Conservation (phyloP, 495 filamentous ascomycete species). For the Aspergillus incahuasiensis region DNA sequence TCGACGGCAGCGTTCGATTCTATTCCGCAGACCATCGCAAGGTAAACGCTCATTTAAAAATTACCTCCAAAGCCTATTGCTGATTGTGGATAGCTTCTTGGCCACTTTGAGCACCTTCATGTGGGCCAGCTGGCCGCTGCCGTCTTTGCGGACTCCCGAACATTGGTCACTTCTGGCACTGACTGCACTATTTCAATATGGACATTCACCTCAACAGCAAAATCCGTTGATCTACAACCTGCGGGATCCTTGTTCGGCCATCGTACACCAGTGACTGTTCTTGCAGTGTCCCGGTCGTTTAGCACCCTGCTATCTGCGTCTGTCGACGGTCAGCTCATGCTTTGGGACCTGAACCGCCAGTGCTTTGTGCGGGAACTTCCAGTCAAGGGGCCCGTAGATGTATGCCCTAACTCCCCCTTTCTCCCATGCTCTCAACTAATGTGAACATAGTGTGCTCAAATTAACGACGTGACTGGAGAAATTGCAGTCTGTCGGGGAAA, state of each 20-base stretch:
- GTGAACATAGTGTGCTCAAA: slow-evolving; percentile 55
- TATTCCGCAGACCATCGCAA: slow-evolving; percentile 74
- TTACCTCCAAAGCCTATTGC: background rate
- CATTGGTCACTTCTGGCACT: slow-evolving; percentile 81
- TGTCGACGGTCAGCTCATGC: slow-evolving; percentile 71
- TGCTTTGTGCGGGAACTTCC: slow-evolving; percentile 78
- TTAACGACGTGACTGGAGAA: slow-evolving; percentile 86
- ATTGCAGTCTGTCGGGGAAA: slow-evolving; percentile 78
- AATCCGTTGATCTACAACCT: slow-evolving; percentile 75
- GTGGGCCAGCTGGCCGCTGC: slow-evolving; percentile 78
- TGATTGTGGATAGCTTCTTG: slow-evolving; percentile 47
- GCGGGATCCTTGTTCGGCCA: slow-evolving; percentile 84
- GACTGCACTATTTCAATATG: slow-evolving; percentile 89
- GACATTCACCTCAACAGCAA: slow-evolving; percentile 57
- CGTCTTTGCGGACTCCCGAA: slow-evolving; percentile 81
- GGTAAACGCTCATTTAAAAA: slow-evolving; percentile 23
- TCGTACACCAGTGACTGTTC: slow-evolving; percentile 68
- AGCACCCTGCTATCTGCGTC: slow-evolving; percentile 79
- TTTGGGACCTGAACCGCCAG: slow-evolving; percentile 91
- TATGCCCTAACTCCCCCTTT: slow-evolving; percentile 20
- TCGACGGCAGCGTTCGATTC: slow-evolving; percentile 88
- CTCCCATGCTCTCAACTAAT: background rate
- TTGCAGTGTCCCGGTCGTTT: slow-evolving; percentile 83
- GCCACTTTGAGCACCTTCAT: slow-evolving; percentile 90
- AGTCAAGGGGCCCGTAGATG: slow-evolving; percentile 45